Conservation (phyloP, 208 protist genomes). For the Leishmania guyanensis region DNA sequence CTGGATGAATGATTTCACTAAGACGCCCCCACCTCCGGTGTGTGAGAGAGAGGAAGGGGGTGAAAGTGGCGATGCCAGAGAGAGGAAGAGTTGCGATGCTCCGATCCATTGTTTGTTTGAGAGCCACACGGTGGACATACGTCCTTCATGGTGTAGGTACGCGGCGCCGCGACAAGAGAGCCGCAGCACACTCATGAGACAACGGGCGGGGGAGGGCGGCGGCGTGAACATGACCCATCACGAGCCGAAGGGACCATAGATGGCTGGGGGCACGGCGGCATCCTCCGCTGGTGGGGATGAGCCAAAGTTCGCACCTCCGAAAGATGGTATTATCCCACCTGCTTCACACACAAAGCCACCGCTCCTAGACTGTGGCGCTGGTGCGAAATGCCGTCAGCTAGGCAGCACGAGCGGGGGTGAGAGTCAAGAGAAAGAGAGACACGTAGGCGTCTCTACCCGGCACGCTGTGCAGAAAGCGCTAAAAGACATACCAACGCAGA, state of each 20-base stretch:
- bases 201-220: not conserved
- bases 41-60: not conserved
- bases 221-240: not conserved
- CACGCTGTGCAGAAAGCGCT: not conserved
- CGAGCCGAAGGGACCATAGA: not conserved
- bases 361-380: not conserved
- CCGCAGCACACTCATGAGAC: not conserved
- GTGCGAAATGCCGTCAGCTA: not conserved
- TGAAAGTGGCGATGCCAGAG: not conserved
- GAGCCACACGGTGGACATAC: not conserved
- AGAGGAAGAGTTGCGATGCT: not conserved
- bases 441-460: not conserved
- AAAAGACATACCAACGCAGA: not conserved
- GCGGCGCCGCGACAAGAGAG: not conserved
- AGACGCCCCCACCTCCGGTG: not conserved
- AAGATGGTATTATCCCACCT: not conserved
- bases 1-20: not conserved
- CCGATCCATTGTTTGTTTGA: not conserved
- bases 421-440: not conserved
- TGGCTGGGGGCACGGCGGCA: not conserved
- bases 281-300: not conserved
- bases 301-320: not conserved
- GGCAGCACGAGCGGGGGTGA: not conserved
- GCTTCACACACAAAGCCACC: not conserved
- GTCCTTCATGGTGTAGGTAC: not conserved